Evolutionary conservation across 805 yeast genomes (phyloP).

Genomic region (Clavispora fructus): DNA sequence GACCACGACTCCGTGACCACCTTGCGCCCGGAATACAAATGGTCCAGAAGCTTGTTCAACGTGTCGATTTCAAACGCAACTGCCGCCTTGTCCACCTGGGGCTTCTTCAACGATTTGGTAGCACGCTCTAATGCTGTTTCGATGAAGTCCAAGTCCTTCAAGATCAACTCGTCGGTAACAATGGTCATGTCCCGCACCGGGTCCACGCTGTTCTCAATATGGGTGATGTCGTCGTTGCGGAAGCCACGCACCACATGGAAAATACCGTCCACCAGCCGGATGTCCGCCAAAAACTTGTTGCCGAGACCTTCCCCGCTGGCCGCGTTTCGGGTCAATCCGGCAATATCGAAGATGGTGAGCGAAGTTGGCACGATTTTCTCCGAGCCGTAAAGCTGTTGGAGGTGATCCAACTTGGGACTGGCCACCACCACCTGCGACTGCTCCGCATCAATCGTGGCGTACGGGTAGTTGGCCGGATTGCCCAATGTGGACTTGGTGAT

Average conservation of each 20-base stretch:
- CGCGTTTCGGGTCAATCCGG: slow-evolving; percentile 97
- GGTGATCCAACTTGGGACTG: slow-evolving; percentile 76
- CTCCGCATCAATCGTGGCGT: slow-evolving; percentile 97
- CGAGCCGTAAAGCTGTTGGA: slow-evolving; percentile 72
- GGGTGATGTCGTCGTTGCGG: slow-evolving; percentile 16
- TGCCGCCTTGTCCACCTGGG: slow-evolving; percentile 20
- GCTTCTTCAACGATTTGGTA: slow-evolving; percentile 23
- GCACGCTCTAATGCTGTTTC: slow-evolving; percentile 42
- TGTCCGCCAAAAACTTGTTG: slow-evolving; percentile 93
- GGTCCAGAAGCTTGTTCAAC: slow-evolving; percentile 27
- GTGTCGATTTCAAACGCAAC: slow-evolving; percentile 24
- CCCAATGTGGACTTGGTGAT: slow-evolving; percentile 90
- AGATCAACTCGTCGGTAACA: slow-evolving; percentile 55
- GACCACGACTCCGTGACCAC: slow-evolving; percentile 59
- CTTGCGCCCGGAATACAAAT: slow-evolving; percentile 48
- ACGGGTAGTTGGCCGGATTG: slow-evolving; percentile 95
- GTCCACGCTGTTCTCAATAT: slow-evolving; percentile 15
- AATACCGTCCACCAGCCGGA: slow-evolving; percentile 95
- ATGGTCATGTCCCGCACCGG: slow-evolving; percentile 17
- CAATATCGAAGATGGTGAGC: slow-evolving; percentile 92
- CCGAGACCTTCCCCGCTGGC: slow-evolving; percentile 97
- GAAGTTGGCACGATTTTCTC: slow-evolving; percentile 86
- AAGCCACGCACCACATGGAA: slow-evolving; percentile 95
- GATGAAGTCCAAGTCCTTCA: slow-evolving; percentile 57
- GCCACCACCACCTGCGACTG: slow-evolving; percentile 96